Evolutionary conservation across 768 basidiomycete genomes (phyloP), one percentile per base, ranked within the genome.

Genomic region (Suillus ampliporus): DNA sequence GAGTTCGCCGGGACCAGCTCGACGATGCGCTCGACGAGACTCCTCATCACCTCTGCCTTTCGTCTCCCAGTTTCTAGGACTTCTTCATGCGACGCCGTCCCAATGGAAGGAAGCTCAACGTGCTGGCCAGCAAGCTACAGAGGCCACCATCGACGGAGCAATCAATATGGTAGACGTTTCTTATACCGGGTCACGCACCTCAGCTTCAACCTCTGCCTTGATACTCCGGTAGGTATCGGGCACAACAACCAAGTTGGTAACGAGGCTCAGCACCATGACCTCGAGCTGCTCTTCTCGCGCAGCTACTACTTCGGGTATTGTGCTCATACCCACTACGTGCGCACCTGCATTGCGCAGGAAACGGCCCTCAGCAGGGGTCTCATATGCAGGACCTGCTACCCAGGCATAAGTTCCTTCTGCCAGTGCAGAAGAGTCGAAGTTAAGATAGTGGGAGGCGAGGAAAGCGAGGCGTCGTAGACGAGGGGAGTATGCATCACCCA

Each of bases 321-420:
- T 96, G 67, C 91, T 94, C 94, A 96, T 96, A 2, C 94, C 94
- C 2, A 95, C 94, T n/a, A 95, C 90, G 68, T 94, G 92, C 1
- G 90, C 94, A 4, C 94, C 94, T 0, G 86, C 87, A 9, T 77
- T 76, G 17, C 90, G 79, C 44, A 96, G 77, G 76, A 95, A 88
- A 53, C 88, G 80, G 37, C 93, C 94, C 68, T 97, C 94, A 0
- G 92, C 94, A 3, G 90, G 87, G 1, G 91, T 92, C 77, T 96
- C 94, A 71, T 96, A 96, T 9, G 92, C 91, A 15, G 95, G 94
- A 0, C 95, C 94, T 35, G 87, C 84, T 51, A 96, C 94, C 91
- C 92, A 96, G 1, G 93, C 93, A 67, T 96, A 96, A 2, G 84
- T 86, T 0, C 95, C 94, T 72, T 95, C 94, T 3, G 84, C 86